These are phyloP conservation scores for Aspergillus ochraceoroseus DNA, from an alignment of 2,329 filamentous ascomycete species.

Conservation along the genomic window DNA sequence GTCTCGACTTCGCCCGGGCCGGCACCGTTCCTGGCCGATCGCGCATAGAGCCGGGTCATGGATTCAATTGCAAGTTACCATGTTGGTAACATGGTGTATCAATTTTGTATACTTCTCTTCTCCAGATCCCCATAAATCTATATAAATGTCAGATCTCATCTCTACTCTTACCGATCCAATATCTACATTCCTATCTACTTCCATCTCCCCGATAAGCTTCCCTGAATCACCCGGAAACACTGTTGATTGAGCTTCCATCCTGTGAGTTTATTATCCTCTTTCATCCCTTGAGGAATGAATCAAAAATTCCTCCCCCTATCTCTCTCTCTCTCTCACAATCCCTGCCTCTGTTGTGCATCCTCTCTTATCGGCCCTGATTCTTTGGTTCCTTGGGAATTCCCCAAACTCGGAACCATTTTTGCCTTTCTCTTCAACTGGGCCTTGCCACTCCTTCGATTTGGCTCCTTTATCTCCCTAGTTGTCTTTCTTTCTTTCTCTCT, in stretches of 20 bases:
- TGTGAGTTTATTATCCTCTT: conserved; percentile 1
- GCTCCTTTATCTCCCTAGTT: conserved; percentile 1
- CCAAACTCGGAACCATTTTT: too few relatives aligned
- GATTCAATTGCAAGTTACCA: too few relatives aligned
- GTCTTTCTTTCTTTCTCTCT: conserved; percentile 1
- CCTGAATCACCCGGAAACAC: conserved; percentile 9
- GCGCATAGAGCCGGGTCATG: conserved; percentile 24
- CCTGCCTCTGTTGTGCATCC: conserved; percentile 11
- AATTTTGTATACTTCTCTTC: background rate
- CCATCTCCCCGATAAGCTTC: conserved; percentile 14
- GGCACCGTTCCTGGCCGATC: conserved; percentile 26
- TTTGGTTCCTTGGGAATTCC: background rate
- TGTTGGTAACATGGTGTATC: too few relatives aligned
- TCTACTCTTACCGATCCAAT: too few relatives aligned
- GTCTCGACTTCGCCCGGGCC: conserved; percentile 21
- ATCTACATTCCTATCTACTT: conserved; percentile 10
- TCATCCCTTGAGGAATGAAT: conserved; percentile 4
- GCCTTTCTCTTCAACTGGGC: too few relatives aligned
- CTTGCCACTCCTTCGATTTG: background rate
- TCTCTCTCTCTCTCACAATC: conserved; percentile 8
- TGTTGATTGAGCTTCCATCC: background rate
- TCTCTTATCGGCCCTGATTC: conserved; percentile 19
- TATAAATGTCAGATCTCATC: conserved; percentile 11
- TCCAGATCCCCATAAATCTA: too few relatives aligned
- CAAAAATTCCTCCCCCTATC: background rate